phyloP scores from a whole-genome alignment of 2,329 filamentous ascomycete genomes.

The Sarocladium strictum region DNA sequence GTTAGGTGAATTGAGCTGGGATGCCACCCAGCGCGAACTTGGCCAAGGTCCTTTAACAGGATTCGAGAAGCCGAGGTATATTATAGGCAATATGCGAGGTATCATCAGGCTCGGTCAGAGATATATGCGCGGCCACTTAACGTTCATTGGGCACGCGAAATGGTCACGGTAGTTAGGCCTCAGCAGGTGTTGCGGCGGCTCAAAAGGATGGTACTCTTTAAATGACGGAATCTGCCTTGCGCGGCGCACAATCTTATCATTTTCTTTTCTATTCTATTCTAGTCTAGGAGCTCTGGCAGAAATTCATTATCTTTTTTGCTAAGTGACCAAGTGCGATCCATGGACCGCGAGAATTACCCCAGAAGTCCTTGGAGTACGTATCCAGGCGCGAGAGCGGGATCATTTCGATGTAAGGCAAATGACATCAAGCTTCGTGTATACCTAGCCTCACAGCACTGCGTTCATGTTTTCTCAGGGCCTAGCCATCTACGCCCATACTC shows the following conservation, averaged over 20 bases:
- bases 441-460: too few relatives aligned
- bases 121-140: neutral
- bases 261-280: neutral
- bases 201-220: conserved; percentile 5
- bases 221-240: conserved; percentile 3
- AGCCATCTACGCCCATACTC: too few relatives aligned
- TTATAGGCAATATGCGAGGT: neutral
- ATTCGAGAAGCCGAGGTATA: neutral
- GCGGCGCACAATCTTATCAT: neutral
- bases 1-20: neutral
- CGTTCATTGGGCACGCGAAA: neutral
- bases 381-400: neutral
- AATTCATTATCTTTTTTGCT: too few relatives aligned
- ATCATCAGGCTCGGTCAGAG: neutral
- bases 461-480: too few relatives aligned
- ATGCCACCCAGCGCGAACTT: neutral
- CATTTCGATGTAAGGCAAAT: too few relatives aligned
- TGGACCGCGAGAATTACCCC: too few relatives aligned
- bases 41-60: neutral
- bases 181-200: neutral
- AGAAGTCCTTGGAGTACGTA: neutral
- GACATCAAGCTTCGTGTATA: neutral
- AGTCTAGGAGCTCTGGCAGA: too few relatives aligned
- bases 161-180: neutral
- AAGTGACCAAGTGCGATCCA: too few relatives aligned